A percentile compares a stretch with the other conserved stretches of the same genome.
Conservation (phyloP, 2,329 filamentous ascomycete genomes). For the Alternaria sp. region DNA sequence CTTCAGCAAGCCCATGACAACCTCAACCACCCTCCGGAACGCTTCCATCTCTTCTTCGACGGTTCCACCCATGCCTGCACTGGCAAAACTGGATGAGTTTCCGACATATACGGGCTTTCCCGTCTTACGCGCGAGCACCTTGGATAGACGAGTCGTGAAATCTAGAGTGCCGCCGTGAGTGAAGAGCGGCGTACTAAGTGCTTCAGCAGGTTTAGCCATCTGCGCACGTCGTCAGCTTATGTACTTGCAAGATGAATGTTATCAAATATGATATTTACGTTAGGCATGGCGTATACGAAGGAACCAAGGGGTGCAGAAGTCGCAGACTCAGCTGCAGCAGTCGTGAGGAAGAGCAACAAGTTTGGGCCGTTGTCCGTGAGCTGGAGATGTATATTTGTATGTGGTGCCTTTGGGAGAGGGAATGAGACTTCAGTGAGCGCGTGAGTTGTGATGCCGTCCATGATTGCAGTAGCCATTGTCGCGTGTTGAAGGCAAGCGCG, state of each 20-base stretch:
- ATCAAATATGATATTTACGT: constrained; percentile 64
- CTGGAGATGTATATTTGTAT: constrained; percentile 67
- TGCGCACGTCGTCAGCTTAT: constrained; percentile 28
- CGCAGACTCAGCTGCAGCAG: constrained; percentile 54
- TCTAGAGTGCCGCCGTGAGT: constrained; percentile 79
- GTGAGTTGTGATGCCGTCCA: constrained; percentile 24
- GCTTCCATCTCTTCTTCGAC: constrained; percentile 96
- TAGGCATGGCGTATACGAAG: constrained; percentile 91
- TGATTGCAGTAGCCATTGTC: constrained; percentile 29
- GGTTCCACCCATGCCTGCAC: constrained; percentile 76
- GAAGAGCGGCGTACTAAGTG: constrained; percentile 82
- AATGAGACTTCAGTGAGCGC: constrained; percentile 65
- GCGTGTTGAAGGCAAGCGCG: neutral
- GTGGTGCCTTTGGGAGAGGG: constrained; percentile 63
- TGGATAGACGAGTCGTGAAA: constrained; percentile 85
- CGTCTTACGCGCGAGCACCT: constrained; percentile 77
- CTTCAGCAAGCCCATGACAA: constrained; percentile 66
- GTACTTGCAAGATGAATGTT: neutral
- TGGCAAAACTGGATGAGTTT: constrained; percentile 81
- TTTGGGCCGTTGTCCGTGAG: constrained; percentile 63
- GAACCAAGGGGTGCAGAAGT: constrained; percentile 70
- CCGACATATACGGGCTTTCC: constrained; percentile 86
- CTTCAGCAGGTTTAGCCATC: constrained; percentile 59
- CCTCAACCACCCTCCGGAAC: constrained; percentile 75
- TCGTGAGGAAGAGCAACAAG: constrained; percentile 65